Evolutionary conservation across 2,329 filamentous ascomycete species (phyloP).

Genomic region (Colletotrichum coccodes): DNA sequence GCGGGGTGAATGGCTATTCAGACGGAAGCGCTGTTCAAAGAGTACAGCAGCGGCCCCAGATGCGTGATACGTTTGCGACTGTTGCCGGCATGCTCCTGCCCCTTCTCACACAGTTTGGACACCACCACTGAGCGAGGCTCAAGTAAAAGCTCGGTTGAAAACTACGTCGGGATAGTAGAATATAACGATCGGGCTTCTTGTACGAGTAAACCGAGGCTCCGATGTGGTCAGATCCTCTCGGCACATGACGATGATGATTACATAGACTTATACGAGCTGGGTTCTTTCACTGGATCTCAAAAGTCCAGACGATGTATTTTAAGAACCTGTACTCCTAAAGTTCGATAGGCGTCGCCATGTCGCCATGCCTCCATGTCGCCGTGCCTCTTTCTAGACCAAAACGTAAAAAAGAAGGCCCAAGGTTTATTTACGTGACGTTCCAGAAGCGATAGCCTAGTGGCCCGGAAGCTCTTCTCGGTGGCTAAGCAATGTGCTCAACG

Average conservation of each 20-base stretch:
- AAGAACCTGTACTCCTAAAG: constrained; percentile 5
- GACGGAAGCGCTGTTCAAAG: constrained; percentile 54
- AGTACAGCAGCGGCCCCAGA: constrained; percentile 65
- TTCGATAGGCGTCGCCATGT: not conserved
- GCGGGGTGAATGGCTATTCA: constrained; percentile 61
- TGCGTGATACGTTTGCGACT: constrained; percentile 77
- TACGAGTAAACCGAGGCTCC: constrained; percentile 3
- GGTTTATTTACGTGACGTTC: not conserved
- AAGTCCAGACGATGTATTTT: constrained; percentile 19
- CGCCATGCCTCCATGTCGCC: not conserved
- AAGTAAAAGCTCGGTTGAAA: not conserved
- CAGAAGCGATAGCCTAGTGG: constrained; percentile 1
- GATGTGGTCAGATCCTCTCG: not conserved
- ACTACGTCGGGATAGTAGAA: not conserved
- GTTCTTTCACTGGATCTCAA: not conserved
- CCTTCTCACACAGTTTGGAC: constrained; percentile 80
- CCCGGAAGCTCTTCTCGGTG: not conserved
- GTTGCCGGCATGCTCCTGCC: constrained; percentile 83
- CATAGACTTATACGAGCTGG: constrained; percentile 12
- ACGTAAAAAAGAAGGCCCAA: not conserved
- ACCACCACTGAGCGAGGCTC: constrained; percentile 66
- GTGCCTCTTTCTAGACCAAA: not conserved
- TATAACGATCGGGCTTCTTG: not conserved
- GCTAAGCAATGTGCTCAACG: not conserved
- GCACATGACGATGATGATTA: constrained; percentile 31